Evolutionary conservation across 176 grass and related monocot genomes (phyloP).

Genomic region (Ananas comosus): DNA sequence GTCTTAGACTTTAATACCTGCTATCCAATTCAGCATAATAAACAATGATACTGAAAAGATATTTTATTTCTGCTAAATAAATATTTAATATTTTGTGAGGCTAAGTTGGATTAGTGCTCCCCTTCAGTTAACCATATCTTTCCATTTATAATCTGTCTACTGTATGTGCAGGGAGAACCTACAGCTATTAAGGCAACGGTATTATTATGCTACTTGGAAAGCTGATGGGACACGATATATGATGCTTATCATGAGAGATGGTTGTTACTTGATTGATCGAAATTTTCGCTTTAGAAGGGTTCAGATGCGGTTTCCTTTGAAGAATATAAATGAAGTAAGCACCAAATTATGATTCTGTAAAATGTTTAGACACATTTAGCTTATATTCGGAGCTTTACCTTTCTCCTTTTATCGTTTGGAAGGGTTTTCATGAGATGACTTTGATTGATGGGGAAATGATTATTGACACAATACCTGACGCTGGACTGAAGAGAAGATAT

Average conservation of each 20-base stretch:
- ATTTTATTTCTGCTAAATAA: too few relatives aligned
- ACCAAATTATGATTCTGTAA: constrained; percentile 8
- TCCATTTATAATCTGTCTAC: constrained; percentile 3
- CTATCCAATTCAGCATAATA: too few relatives aligned
- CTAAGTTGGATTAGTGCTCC: constrained; percentile 4
- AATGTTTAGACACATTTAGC: constrained; percentile 17
- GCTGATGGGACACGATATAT: constrained; percentile 99
- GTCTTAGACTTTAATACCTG: background rate
- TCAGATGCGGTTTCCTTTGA: constrained; percentile 94
- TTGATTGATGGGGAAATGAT: constrained; percentile 99
- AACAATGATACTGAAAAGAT: too few relatives aligned
- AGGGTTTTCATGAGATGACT: constrained; percentile 73
- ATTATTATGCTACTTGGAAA: constrained; percentile 99
- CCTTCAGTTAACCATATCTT: background rate
- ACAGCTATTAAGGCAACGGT: constrained; percentile 91
- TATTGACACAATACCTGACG: constrained; percentile 84
- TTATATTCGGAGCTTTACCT: constrained; percentile 7
- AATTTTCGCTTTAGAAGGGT: constrained; percentile 92
- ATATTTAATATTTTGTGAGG: background rate
- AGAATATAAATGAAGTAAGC: constrained; percentile 59
- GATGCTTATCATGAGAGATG: constrained; percentile 90
- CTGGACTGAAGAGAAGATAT: constrained; percentile 84
- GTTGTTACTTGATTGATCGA: constrained; percentile 84
- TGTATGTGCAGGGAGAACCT: constrained; percentile 70
- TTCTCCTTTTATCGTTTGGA: constrained; percentile 20